Percentiles rank a stretch among this genome's conserved stretches.
Conservation (phyloP, 2,329 filamentous ascomycete genomes). For the Chaetothyriales sp. region DNA sequence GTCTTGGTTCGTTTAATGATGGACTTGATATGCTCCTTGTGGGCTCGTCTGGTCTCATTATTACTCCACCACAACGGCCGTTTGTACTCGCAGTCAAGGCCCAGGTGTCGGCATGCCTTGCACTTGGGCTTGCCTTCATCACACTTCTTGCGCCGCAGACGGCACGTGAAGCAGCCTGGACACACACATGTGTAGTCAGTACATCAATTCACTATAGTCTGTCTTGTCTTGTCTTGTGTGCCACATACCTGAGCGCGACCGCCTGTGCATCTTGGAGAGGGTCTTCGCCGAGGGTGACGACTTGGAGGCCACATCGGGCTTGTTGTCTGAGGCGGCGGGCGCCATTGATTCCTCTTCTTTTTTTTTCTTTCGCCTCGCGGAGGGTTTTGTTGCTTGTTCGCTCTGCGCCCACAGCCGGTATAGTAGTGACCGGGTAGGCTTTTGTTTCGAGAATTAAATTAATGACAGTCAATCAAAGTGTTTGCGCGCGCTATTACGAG, state of each 20-base stretch:
- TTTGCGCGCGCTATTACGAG: constrained; percentile 15
- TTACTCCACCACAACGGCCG: constrained; percentile 95
- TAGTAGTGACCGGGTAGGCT: neutral
- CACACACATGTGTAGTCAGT: too few relatives aligned
- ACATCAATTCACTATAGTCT: neutral
- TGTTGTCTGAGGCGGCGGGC: constrained; percentile 13
- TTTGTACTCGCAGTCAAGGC: constrained; percentile 88
- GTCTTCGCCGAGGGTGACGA: constrained; percentile 28
- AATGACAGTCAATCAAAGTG: constrained; percentile 1
- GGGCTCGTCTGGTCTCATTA: constrained; percentile 64
- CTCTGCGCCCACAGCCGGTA: neutral
- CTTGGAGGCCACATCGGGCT: constrained; percentile 19
- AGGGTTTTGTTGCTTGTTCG: constrained; percentile 1
- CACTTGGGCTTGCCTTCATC: constrained; percentile 52
- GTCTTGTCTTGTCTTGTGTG: constrained; percentile 6
- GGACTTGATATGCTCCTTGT: constrained; percentile 93
- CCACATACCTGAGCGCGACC: constrained; percentile 79
- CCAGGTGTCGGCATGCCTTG: constrained; percentile 53
- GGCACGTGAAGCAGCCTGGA: constrained; percentile 52
- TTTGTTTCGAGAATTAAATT: neutral
- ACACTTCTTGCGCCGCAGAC: constrained; percentile 54
- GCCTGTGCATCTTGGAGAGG: constrained; percentile 68
- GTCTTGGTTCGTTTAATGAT: constrained; percentile 96
- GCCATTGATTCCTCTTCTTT: too few relatives aligned
- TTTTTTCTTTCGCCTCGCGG: neutral